These are phyloP conservation scores for Candida chauliodis DNA, from an alignment of 805 yeast species.

Conservation along the genomic window DNA sequence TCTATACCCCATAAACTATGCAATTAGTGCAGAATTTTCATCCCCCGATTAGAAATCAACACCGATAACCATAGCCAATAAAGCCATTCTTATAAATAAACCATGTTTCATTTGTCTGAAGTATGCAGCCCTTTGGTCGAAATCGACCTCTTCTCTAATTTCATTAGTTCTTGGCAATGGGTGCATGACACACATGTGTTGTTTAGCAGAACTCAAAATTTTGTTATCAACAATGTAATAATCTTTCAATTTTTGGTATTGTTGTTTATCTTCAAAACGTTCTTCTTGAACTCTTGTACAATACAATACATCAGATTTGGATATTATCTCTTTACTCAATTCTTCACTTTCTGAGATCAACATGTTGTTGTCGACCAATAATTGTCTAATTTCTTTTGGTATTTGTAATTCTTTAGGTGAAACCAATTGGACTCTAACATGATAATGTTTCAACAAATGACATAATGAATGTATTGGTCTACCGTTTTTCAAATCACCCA, in stretches of 20 bases:
- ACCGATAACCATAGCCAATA: conserved; percentile 96
- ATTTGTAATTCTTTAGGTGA: conserved; percentile 84
- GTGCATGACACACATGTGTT: conserved; percentile 98
- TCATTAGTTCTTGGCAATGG: conserved; percentile 97
- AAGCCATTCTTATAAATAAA: conserved; percentile 96
- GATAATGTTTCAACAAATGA: conserved; percentile 84
- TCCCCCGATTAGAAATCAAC: conserved; percentile 59
- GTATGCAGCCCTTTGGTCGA: conserved; percentile 98
- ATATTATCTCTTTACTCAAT: conserved; percentile 79
- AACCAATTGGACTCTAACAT: conserved; percentile 88
- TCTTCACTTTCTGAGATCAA: conserved; percentile 68
- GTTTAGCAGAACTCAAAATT: conserved; percentile 87
- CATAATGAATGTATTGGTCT: conserved; percentile 97
- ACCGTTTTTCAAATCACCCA: conserved; percentile 98
- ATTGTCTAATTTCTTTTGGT: conserved; percentile 70
- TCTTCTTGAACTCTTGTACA: conserved; percentile 98
- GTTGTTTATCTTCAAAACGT: conserved; percentile 72
- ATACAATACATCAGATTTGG: conserved; percentile 90
- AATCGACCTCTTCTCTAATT: conserved; percentile 97
- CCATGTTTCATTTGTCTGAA: conserved; percentile 99
- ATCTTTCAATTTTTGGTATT: conserved; percentile 87
- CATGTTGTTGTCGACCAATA: conserved; percentile 65
- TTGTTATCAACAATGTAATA: conserved; percentile 89
- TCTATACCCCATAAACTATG: not conserved
- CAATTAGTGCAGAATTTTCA: too few species aligned